These are phyloP conservation scores for Aspergillus pseudoterreus DNA, from an alignment of 2,329 filamentous ascomycete species.

Conservation along the genomic window DNA sequence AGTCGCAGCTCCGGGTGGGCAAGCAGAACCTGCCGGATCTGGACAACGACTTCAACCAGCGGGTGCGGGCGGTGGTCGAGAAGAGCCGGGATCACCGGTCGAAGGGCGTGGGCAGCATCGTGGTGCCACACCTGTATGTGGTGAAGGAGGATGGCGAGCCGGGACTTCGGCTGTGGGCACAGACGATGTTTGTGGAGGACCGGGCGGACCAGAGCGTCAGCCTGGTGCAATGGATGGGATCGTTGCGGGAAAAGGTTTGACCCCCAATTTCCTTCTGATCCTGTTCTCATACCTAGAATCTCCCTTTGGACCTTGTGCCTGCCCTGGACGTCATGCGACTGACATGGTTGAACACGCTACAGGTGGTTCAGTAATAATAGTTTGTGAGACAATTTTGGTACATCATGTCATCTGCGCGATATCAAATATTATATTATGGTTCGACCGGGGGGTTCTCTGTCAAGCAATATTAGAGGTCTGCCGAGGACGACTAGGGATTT, in stretches of 20 bases:
- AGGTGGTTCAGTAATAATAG: constrained; percentile 33
- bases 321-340: constrained; percentile 17
- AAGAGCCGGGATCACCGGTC: constrained; percentile 87
- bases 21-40: constrained; percentile 83
- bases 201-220: constrained; percentile 90
- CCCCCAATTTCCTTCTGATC: constrained; percentile 10
- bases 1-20: constrained; percentile 80
- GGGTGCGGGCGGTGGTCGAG: constrained; percentile 81
- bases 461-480: neutral
- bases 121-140: constrained; percentile 88
- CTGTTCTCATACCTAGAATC: constrained; percentile 1
- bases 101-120: constrained; percentile 86
- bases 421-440: constrained; percentile 13
- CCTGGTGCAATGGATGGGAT: constrained; percentile 88
- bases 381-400: constrained; percentile 16
- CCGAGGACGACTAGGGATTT: neutral
- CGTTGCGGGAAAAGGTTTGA: constrained; percentile 87
- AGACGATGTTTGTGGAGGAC: constrained; percentile 93
- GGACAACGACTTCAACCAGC: constrained; percentile 95
- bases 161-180: constrained; percentile 91
- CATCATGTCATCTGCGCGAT: constrained; percentile 18
- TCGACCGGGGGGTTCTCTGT: neutral
- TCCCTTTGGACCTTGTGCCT: constrained; percentile 6
- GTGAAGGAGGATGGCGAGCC: constrained; percentile 95
- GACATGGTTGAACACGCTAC: constrained; percentile 20